Evolutionary conservation across 148 eudicot species (phyloP).

Genomic region (Cornus controversa): DNA sequence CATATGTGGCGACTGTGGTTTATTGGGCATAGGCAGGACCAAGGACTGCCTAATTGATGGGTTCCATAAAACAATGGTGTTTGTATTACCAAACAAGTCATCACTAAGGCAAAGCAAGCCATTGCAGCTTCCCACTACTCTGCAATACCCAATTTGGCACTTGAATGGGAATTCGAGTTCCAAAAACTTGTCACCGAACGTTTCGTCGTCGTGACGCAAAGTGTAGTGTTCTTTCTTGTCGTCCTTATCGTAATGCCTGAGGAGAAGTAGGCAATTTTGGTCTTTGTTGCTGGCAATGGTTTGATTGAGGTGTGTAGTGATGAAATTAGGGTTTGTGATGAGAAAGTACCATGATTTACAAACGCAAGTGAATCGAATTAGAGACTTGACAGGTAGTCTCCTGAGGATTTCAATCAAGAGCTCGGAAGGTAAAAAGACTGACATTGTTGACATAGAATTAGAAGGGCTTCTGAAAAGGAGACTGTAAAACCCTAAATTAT

Average conservation of each 20-base stretch:
- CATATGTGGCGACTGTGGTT: neutral
- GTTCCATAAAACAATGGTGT: conserved; percentile 23
- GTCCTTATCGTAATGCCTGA: conserved; percentile 13
- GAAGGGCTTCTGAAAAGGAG: no score
- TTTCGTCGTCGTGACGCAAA: conserved; percentile 9
- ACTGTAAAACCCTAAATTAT: neutral
- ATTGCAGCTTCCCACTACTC: conserved; percentile 34
- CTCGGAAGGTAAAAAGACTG: conserved; percentile 14
- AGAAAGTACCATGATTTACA: conserved; percentile 27
- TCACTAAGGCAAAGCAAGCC: conserved; percentile 38
- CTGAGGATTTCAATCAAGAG: conserved; percentile 17
- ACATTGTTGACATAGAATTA: conserved; percentile 4
- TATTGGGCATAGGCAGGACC: neutral
- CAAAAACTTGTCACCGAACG: neutral
- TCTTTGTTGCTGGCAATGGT: neutral
- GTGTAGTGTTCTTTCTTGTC: conserved; percentile 24
- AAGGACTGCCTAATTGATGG: conserved; percentile 22
- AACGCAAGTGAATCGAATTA: conserved; percentile 14
- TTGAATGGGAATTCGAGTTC: conserved; percentile 26
- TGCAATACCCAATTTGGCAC: conserved; percentile 22
- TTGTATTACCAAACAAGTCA: conserved; percentile 15
- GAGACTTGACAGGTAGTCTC: conserved; percentile 18
- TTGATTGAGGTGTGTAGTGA: conserved; percentile 11
- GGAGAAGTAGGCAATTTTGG: neutral
- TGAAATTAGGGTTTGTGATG: conserved; percentile 20